Evolutionary conservation across 768 basidiomycete genomes (phyloP).

Genomic region (Russula virescens): DNA sequence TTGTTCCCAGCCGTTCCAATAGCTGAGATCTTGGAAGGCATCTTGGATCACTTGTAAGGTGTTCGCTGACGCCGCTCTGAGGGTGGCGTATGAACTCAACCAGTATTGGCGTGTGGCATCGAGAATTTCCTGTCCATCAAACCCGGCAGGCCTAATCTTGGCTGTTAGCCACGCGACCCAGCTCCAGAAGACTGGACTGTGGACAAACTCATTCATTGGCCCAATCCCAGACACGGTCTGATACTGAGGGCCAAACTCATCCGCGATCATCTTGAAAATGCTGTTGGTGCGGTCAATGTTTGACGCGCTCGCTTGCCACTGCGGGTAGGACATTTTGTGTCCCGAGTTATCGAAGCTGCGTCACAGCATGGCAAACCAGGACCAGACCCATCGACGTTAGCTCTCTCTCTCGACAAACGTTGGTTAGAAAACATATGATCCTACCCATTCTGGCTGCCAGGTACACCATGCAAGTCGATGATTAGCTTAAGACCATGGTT

Average conservation of each 20-base stretch:
- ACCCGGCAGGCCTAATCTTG: slow-evolving; percentile 61
- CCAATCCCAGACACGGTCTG: slow-evolving; percentile 61
- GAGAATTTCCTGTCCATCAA: slow-evolving; percentile 46
- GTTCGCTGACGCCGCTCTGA: slow-evolving; percentile 53
- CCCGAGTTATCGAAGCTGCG: slow-evolving; percentile 74
- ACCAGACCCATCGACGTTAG: background rate
- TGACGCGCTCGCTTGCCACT: slow-evolving; percentile 61
- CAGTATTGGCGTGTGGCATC: slow-evolving; percentile 53
- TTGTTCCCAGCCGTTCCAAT: slow-evolving; percentile 55
- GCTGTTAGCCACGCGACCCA: background rate
- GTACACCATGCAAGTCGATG: slow-evolving; percentile 64
- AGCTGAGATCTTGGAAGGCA: slow-evolving; percentile 68
- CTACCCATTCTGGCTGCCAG: slow-evolving; percentile 81
- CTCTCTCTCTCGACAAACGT: background rate
- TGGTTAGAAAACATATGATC: slow-evolving; percentile 19
- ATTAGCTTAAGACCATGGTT: slow-evolving; percentile 71
- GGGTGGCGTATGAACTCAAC: slow-evolving; percentile 65
- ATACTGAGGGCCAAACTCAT: slow-evolving; percentile 50
- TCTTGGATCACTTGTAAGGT: slow-evolving; percentile 71
- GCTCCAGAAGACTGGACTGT: background rate
- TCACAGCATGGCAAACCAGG: no score
- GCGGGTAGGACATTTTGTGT: slow-evolving; percentile 51
- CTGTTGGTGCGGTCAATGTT: slow-evolving; percentile 64
- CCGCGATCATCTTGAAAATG: slow-evolving; percentile 57
- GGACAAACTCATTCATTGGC: slow-evolving; percentile 67